phyloP scores from a whole-genome alignment of 139 green algal species.

The Medakamo hakoo region DNA sequence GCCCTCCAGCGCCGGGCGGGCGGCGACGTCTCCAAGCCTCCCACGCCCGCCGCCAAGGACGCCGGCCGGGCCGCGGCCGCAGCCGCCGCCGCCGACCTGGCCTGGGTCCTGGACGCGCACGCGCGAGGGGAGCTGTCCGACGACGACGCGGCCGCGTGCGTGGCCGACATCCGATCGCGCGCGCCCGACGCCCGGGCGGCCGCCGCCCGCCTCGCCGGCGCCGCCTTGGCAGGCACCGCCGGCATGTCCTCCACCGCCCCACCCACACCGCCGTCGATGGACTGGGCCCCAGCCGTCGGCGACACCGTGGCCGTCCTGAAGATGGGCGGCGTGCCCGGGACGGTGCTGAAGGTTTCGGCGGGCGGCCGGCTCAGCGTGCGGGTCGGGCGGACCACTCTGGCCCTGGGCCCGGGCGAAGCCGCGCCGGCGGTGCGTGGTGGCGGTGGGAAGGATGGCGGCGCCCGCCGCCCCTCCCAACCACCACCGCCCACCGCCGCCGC shows the following conservation, averaged over 20 bases:
- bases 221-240: not conserved
- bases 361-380: slow-evolving; percentile 11
- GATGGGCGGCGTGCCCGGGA: slow-evolving; percentile 17
- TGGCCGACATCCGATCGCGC: not conserved
- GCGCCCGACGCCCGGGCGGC: not conserved
- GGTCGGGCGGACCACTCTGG: slow-evolving; percentile 14
- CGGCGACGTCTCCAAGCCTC: not conserved
- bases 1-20: not conserved
- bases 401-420: slow-evolving; percentile 11
- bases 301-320: slow-evolving; percentile 13
- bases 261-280: not conserved
- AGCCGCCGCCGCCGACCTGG: not conserved
- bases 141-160: not conserved
- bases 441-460: not conserved
- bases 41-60: not conserved
- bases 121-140: not conserved
- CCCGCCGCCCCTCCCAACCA: too few relatives aligned
- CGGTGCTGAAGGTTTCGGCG: not conserved
- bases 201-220: not conserved
- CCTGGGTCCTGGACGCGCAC: not conserved
- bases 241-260: not conserved
- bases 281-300: slow-evolving; percentile 11
- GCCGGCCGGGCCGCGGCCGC: not conserved
- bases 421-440: not conserved
- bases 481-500: not conserved